phyloP scores from a whole-genome alignment of 2,329 filamentous ascomycete species.

The Penicillium sp. region DNA sequence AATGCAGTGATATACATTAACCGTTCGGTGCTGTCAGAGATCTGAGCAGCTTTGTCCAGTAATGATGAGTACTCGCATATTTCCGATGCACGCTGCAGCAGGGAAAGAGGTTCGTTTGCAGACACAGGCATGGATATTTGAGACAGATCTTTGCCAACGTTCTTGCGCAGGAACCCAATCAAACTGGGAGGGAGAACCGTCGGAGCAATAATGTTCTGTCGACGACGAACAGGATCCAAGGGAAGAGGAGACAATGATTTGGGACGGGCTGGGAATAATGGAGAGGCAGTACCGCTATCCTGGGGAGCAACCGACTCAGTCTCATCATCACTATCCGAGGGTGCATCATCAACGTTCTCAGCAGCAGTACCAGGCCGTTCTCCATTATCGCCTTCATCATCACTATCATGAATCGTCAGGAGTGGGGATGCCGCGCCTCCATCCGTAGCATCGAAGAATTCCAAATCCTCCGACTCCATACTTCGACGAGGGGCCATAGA shows the following conservation, averaged over 20 bases:
- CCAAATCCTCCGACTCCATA: slow-evolving; percentile 78
- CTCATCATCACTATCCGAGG: slow-evolving; percentile 65
- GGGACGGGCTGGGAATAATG: slow-evolving; percentile 74
- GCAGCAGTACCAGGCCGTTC: slow-evolving; percentile 32
- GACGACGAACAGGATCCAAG: slow-evolving; percentile 67
- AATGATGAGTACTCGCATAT: slow-evolving; percentile 88
- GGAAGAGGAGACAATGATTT: slow-evolving; percentile 80
- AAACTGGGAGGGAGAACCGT: slow-evolving; percentile 84
- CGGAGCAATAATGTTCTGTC: slow-evolving; percentile 71
- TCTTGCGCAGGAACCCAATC: slow-evolving; percentile 93
- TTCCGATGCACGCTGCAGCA: slow-evolving; percentile 87
- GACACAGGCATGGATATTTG: slow-evolving; percentile 98
- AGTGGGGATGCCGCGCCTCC: slow-evolving; percentile 67
- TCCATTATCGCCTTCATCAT: slow-evolving; percentile 63
- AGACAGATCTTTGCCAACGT: slow-evolving; percentile 95
- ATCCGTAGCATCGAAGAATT: slow-evolving; percentile 92
- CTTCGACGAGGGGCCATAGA: slow-evolving; percentile 66
- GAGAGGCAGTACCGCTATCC: slow-evolving; percentile 43
- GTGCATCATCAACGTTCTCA: slow-evolving; percentile 60
- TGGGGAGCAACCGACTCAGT: slow-evolving; percentile 45
- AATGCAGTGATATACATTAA: slow-evolving; percentile 87
- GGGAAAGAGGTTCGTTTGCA: slow-evolving; percentile 87
- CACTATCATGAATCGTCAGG: slow-evolving; percentile 75
- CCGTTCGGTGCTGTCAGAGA: slow-evolving; percentile 66
- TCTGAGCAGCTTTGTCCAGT: slow-evolving; percentile 71